Conservation (phyloP, 768 basidiomycete species). For the Sistotremastrum suecicum region DNA sequence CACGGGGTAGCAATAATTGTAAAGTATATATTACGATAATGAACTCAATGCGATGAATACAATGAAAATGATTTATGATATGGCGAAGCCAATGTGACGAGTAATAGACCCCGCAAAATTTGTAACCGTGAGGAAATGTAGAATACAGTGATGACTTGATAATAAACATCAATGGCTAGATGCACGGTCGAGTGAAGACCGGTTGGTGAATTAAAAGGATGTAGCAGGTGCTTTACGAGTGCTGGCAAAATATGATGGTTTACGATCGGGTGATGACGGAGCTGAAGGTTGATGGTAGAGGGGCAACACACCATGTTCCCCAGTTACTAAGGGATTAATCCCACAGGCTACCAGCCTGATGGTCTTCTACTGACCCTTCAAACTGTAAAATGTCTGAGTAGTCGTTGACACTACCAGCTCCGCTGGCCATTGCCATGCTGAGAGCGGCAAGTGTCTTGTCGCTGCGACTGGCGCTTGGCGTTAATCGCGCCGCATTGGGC, state of each 20-base stretch:
- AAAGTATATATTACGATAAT: not conserved
- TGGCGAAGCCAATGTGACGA: not conserved
- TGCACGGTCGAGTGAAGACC: too few relatives aligned
- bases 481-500: not conserved
- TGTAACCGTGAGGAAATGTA: too few relatives aligned
- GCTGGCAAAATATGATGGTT: too few relatives aligned
- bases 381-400: constrained; percentile 31
- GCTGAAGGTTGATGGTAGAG: too few relatives aligned
- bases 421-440: constrained; percentile 46
- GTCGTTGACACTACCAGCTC: constrained; percentile 45
- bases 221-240: too few relatives aligned
- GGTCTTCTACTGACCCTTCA: constrained; percentile 25
- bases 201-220: too few relatives aligned
- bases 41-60: not conserved
- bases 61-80: too few relatives aligned
- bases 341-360: constrained; percentile 48
- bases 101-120: too few relatives aligned
- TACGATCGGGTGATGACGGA: too few relatives aligned
- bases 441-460: constrained; percentile 51
- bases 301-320: too few relatives aligned
- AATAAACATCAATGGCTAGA: too few relatives aligned
- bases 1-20: not conserved
- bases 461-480: constrained; percentile 9
- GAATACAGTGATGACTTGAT: too few relatives aligned
- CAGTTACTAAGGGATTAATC: constrained; percentile 16